Evolutionary conservation across 139 green algal genomes (phyloP).

Genomic region (Chlamydomonas sphaeroides): DNA sequence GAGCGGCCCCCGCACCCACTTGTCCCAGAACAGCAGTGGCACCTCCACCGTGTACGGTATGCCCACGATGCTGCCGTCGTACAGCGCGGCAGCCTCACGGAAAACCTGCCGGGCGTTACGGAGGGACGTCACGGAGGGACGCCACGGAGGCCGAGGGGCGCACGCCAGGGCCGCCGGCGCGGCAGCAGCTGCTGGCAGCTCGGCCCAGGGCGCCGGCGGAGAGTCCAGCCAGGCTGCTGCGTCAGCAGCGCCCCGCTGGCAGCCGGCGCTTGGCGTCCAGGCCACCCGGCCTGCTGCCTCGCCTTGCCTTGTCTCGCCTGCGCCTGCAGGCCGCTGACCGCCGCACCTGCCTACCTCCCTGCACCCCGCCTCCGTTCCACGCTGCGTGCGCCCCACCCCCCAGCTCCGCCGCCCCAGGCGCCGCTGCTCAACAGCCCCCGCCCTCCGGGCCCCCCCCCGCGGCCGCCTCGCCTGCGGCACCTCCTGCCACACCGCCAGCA

Average conservation of each 20-base stretch:
- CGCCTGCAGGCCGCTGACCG: neutral
- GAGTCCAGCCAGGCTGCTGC: too few relatives aligned
- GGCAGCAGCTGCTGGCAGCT: too few relatives aligned
- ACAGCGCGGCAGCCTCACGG: slow-evolving; percentile 14
- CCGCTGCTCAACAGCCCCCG: too few relatives aligned
- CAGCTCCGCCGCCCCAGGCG: too few relatives aligned
- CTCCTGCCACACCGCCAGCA: slow-evolving; percentile 11
- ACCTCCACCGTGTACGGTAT: slow-evolving; percentile 27
- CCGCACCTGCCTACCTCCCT: neutral
- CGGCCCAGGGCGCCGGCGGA: too few relatives aligned
- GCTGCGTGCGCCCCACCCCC: neutral
- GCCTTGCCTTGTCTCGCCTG: too few relatives aligned
- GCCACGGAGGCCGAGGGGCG: neutral
- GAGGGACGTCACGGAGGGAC: neutral
- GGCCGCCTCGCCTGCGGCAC: neutral
- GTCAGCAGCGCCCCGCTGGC: too few relatives aligned
- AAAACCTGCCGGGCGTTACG: neutral
- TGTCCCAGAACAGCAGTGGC: slow-evolving; percentile 15
- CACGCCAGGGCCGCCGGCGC: too few relatives aligned
- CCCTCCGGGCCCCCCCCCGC: neutral
- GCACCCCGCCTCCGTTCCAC: too few relatives aligned
- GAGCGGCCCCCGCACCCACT: too few relatives aligned
- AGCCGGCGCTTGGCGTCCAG: too few relatives aligned
- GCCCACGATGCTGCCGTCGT: slow-evolving; percentile 10
- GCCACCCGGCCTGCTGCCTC: too few relatives aligned